Evolutionary conservation across 768 basidiomycete genomes (phyloP), one percentile per base, ranked within the genome.

Genomic region (Pisolithus orientalis): DNA sequence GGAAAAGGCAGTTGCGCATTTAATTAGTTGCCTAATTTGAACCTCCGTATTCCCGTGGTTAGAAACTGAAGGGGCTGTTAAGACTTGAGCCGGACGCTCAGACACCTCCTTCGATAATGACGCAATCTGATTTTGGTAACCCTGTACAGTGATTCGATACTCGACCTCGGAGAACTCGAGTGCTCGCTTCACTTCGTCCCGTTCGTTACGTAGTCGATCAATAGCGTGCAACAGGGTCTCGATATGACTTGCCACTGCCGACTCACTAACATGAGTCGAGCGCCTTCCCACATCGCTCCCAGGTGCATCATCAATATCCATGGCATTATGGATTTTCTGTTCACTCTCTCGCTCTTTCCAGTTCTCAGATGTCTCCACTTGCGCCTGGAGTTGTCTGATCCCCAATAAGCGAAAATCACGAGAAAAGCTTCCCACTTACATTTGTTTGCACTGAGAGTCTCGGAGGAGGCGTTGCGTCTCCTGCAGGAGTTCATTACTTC

Each of bases 161-260:
- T 91, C 88, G 3, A 75, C 72, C 56, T 85, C 77, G 50, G 85
- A 69, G 65, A 90, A 91, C 46, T 85, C 75, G 13, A 90, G 66
- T 50, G 84, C 77, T 6, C 82, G 76, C 47, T 76, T 76, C 27
- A 88, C 73, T 44, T 66, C 70, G 55, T 90, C 83, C 5, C 87
- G 75, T 58, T 90, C 86, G 4, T 65, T 64, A 5, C 88, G 82
- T 44, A 90, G 70, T 32, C 87, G 79, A n/a, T 82, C 78, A 40
- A 87, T 71, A 1, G 87, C 82, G 27, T 65, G 65, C 47, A 90
- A 71, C 24, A 90, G 72, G 38, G 76, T 78, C 54, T 79, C 80
- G 32, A 85, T 72, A 42, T 77, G 69, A 17, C 59, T 63, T 16
- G 77, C 68, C 14, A 70, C 51, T 1, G 59, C 58, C 27, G 65